These are phyloP conservation scores for Agrostemma githago DNA, from an alignment of 148 eudicot genomes.

Conservation along the genomic window DNA sequence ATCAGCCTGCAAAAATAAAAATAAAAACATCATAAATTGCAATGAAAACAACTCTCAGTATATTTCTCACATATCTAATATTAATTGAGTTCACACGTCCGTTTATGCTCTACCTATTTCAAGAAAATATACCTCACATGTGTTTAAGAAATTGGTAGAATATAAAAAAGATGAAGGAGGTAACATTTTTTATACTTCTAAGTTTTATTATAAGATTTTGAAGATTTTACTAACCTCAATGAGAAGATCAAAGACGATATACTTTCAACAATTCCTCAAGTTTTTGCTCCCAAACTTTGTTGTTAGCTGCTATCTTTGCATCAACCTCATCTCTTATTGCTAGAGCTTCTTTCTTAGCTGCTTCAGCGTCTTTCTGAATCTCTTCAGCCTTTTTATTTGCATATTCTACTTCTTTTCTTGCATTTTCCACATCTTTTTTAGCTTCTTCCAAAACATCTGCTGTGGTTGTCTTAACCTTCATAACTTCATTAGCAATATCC, in stretches of 20 bases:
- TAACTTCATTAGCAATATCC: conserved; percentile 5
- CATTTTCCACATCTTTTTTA: neutral
- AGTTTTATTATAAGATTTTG: too few relatives aligned
- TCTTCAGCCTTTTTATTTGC: neutral
- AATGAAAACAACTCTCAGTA: too few relatives aligned
- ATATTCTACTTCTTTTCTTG: neutral
- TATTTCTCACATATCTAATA: too few relatives aligned
- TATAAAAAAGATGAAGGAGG: too few relatives aligned
- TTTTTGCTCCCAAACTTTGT: neutral
- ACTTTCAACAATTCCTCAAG: neutral
- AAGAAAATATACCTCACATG: too few relatives aligned
- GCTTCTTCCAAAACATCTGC: neutral
- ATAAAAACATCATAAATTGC: too few relatives aligned
- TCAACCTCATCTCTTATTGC: too few relatives aligned
- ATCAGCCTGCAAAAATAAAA: too few relatives aligned
- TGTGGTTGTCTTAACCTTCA: neutral
- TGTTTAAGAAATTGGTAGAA: too few relatives aligned
- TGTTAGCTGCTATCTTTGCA: neutral
- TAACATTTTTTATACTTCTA: too few relatives aligned
- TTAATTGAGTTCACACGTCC: too few relatives aligned
- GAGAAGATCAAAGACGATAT: neutral
- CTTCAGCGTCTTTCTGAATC: neutral
- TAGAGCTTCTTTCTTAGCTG: neutral
- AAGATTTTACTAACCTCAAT: neutral
- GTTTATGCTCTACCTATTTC: too few relatives aligned